Base-by-base conservation (phyloP, 31 red algal genomes). In the Odonthalia washingtoniensis region DNA sequence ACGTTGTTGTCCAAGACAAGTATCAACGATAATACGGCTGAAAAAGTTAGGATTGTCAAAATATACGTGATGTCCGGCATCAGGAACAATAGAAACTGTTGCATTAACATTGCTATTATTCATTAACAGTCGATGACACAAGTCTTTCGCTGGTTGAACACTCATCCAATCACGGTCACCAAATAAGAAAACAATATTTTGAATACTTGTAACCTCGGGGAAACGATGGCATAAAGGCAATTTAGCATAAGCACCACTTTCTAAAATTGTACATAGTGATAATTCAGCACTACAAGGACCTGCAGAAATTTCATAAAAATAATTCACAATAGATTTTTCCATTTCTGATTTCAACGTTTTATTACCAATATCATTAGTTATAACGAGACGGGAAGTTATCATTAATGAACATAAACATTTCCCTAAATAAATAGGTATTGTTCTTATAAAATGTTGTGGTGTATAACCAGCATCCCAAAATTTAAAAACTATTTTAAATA, bases 111-210 rank as follows among this genome's bases (percentile, higher is more conserved):
- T 87, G n/a, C n/a, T n/a, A n/a, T n/a, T n/a, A n/a, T n/a, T n/a
- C 82, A 87, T 93, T n/a, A n/a, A n/a, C 49, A 57, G 9, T 36
- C 32, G 42, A 46, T 80, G 68, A n/a, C 57, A 79, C 16, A 84
- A 57, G 38, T 70, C 77, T 40, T 84, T 60, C 4, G 80, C 92
- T 1, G 42, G 40, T 2, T 78, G 49, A 3, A 43, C 61, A 70
- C 85, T 88, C 93, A 98, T 98, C 96, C 96, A 98, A 82, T 98
- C 96, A 1, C 72, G 30, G 9, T 90, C 96, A 30, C 96, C 96
- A 46, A 95, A 98, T 39, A 98, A 43, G 83, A 96, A 98, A 17
- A 74, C 60, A 24, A 91, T 89, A 1, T 84, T 84, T 5, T 87
- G 60, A n/a, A n/a, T n/a, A n/a, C n/a, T n/a, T 21, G 26, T 30